Evolutionary conservation across 352 stramenopile genomes (phyloP), one percentile per base, ranked within the genome.

Genomic region (Pythium oligandrum): DNA sequence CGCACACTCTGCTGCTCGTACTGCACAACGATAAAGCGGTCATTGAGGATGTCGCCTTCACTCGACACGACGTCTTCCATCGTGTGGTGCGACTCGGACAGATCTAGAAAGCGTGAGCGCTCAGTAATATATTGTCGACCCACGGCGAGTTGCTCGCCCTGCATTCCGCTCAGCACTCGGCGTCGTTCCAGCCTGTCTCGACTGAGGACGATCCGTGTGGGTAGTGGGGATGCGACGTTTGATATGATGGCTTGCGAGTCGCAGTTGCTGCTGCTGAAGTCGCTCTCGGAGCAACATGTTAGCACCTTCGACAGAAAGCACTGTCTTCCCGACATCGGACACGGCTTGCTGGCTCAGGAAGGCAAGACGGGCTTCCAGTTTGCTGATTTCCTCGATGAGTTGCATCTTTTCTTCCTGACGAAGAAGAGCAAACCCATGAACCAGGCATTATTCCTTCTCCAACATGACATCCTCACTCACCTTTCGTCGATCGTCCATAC

Each of bases 351-450:
- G 52, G 2, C 53, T 40, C 6, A 66, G n/a, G 11, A 66, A 57
- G 36, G 49, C 44, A 7, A 66, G 53, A 4, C 44, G 46, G 36
- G 55, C 48, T 26, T 61, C 53, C 3, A 66, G 42, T 9, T 34
- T 6, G 31, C 56, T 46, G 37, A 61, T 61, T 44, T 66, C 59
- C 9, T 51, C 44, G 17, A 57, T 2, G 0, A 66, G 43, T 26
- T 44, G 33, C 2, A 53, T 49, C 39, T 58, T 66, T 32, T 66
- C 59, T 40, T 66, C 53, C 53, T 66, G 38, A 12, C 38, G 12
- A 42, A 12, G 12, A 1, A 26, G 17, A 26, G 17, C 17, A 26
- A 26, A 26, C 17, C 17, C 17, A 26, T 26, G 0, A 26, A 26
- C 17, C 17, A 26, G 17, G 17, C 17, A 26, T 26, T 26, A 26